These are phyloP conservation scores for Mucor piriformis DNA, from an alignment of 371 early-diverging fungal genomes.

Conservation along the genomic window DNA sequence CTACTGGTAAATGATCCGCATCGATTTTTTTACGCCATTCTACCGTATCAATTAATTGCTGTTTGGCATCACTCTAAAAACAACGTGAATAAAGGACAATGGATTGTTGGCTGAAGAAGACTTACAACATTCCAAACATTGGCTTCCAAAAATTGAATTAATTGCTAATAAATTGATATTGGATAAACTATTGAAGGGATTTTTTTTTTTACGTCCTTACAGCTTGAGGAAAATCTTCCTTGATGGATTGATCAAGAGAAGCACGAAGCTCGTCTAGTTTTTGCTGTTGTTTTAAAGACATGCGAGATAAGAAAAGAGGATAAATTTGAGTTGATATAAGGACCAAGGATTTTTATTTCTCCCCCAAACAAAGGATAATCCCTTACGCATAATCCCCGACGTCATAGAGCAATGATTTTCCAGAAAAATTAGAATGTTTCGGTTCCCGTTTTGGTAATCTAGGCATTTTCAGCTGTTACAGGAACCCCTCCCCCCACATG, in stretches of 20 bases:
- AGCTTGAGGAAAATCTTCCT: not conserved
- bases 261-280: not conserved
- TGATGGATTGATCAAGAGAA: not conserved
- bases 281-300: not conserved
- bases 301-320: not conserved
- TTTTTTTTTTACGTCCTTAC: no score
- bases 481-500: no score
- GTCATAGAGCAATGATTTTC: no score
- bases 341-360: no score
- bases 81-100: not conserved
- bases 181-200: no score
- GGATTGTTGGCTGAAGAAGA: not conserved
- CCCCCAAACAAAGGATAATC: no score
- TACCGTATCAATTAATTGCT: slow-evolving; percentile 65
- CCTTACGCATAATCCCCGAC: no score
- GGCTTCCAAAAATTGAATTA: slow-evolving; percentile 27
- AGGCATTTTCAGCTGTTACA: no score
- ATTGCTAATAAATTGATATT: no score
- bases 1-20: slow-evolving; percentile 70
- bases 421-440: no score
- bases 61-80: slow-evolving; percentile 60
- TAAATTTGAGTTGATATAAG: not conserved
- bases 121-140: slow-evolving; percentile 31
- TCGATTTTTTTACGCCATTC: slow-evolving; percentile 68
- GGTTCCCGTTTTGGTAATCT: no score